Evolutionary conservation across 257 asterid species (phyloP).

Genomic region (Eucommia ulmoides): DNA sequence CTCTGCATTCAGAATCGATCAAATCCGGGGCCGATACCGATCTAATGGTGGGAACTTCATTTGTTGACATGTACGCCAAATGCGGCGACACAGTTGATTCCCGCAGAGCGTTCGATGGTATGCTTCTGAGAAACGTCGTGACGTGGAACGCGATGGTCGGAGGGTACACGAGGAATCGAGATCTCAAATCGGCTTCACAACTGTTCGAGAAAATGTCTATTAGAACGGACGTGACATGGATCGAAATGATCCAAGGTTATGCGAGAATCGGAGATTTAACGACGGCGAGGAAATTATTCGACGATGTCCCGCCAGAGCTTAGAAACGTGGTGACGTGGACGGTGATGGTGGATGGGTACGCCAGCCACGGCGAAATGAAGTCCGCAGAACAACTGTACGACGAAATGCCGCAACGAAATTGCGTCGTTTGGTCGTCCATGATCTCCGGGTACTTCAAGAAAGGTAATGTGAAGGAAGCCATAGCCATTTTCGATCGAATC

Average conservation of each 20-base stretch:
- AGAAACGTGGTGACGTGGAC: constrained; percentile 83
- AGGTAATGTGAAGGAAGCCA: constrained; percentile 42
- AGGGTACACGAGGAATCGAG: constrained; percentile 43
- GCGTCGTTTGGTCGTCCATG: constrained; percentile 60
- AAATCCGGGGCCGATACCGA: constrained; percentile 40
- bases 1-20: constrained; percentile 44
- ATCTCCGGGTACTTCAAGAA: constrained; percentile 59
- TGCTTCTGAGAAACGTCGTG: constrained; percentile 49
- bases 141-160: constrained; percentile 77
- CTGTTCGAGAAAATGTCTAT: constrained; percentile 36
- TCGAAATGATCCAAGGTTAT: constrained; percentile 64
- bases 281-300: constrained; percentile 48
- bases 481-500: constrained; percentile 48
- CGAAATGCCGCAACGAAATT: constrained; percentile 41
- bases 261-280: constrained; percentile 37
- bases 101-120: constrained; percentile 47
- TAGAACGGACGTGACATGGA: constrained; percentile 59
- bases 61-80: constrained; percentile 62
- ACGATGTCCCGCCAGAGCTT: constrained; percentile 33
- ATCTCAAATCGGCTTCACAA: constrained; percentile 17
- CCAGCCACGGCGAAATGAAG: constrained; percentile 47
- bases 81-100: constrained; percentile 37
- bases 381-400: constrained; percentile 47
- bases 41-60: constrained; percentile 61
- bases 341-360: constrained; percentile 52